Evolutionary conservation across 2,329 filamentous ascomycete genomes (phyloP).

Genomic region (Chalaropsis ovoidea): DNA sequence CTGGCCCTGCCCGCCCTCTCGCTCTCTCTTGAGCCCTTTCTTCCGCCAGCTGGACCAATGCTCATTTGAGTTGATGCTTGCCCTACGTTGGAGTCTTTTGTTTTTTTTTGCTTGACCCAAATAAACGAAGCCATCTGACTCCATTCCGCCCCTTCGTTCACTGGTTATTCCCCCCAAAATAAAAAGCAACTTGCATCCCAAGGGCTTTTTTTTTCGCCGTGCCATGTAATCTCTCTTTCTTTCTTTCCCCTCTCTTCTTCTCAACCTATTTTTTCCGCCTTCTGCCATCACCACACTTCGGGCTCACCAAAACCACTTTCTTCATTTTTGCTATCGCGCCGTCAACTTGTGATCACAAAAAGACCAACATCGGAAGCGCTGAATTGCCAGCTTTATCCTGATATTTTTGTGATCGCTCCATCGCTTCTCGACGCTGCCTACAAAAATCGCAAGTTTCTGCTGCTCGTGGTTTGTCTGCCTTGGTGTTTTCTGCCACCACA

Average conservation of each 20-base stretch:
- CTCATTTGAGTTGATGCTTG: background rate
- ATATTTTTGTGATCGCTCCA: background rate
- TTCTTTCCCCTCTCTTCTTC: conserved; percentile 19
- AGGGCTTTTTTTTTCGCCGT: conserved; percentile 18
- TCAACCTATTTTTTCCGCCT: conserved; percentile 13
- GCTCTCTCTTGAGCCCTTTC: background rate
- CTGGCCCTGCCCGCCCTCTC: background rate
- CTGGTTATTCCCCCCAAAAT: conserved; percentile 16
- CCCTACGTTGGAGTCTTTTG: background rate
- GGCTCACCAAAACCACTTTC: conserved; percentile 1
- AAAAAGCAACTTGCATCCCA: conserved; percentile 20
- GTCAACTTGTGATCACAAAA: conserved; percentile 8
- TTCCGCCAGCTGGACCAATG: background rate
- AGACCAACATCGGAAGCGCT: conserved; percentile 16
- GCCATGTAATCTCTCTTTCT: conserved; percentile 11
- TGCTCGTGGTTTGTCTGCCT: conserved; percentile 2
- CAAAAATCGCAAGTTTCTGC: background rate
- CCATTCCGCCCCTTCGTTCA: conserved; percentile 28
- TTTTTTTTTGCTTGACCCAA: conserved; percentile 12
- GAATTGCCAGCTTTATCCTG: conserved; percentile 17
- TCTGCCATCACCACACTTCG: conserved; percentile 6
- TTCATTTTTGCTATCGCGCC: conserved; percentile 22
- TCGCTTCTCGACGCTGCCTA: background rate
- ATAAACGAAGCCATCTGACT: conserved; percentile 20
- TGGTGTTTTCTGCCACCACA: conserved; percentile 9